These are phyloP conservation scores for Cokeromyces recurvatus DNA, from an alignment of 371 early-diverging fungal species.

Conservation along the genomic window DNA sequence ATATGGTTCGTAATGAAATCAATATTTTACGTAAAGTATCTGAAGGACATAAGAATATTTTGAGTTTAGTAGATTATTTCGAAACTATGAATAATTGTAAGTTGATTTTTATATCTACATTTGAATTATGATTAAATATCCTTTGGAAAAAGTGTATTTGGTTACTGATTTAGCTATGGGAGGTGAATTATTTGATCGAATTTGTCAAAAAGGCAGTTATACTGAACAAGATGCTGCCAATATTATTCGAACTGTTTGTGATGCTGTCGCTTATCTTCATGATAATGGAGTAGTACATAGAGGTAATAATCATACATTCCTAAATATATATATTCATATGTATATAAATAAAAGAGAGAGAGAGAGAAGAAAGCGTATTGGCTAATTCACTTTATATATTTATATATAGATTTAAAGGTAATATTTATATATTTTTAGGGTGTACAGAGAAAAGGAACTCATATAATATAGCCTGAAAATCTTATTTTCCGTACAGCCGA, in stretches of 20 bases:
- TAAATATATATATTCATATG: too few species aligned
- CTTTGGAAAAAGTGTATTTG: constrained; percentile 82
- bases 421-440: constrained; percentile 9
- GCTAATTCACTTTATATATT: neutral
- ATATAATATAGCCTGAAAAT: constrained; percentile 84
- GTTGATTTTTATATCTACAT: constrained; percentile 11
- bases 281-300: constrained; percentile 80
- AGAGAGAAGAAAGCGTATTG: too few species aligned
- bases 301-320: constrained; percentile 40
- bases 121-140: too few species aligned
- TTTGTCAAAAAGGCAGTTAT: constrained; percentile 69
- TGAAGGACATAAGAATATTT: constrained; percentile 78
- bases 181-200: constrained; percentile 86
- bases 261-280: constrained; percentile 80
- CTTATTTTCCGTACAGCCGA: constrained; percentile 71
- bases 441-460: too few species aligned
- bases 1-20: constrained; percentile 87
- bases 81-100: constrained; percentile 82
- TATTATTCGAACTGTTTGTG: constrained; percentile 68
- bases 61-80: constrained; percentile 85
- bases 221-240: constrained; percentile 81
- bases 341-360: too few species aligned
- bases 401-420: constrained; percentile 21
- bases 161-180: constrained; percentile 85
- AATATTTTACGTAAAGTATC: constrained; percentile 77